A percentile compares a stretch with the other conserved stretches of the same genome.
These are phyloP conservation scores for Neonectria coccinea DNA, from an alignment of 2,329 filamentous ascomycete species.

Conservation along the genomic window DNA sequence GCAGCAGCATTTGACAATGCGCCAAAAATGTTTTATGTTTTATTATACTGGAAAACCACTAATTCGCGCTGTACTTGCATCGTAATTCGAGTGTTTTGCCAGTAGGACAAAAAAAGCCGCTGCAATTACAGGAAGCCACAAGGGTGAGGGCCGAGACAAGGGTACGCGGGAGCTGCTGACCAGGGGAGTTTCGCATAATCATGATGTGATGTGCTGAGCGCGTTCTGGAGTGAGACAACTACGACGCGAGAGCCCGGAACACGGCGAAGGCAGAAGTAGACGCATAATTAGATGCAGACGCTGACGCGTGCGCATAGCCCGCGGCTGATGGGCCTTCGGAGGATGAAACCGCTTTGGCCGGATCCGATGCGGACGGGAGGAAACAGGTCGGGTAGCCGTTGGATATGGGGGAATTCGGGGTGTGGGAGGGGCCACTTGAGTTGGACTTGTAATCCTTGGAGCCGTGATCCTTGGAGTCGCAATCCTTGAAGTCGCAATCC, in stretches of 20 bases:
- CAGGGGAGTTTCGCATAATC: conserved; percentile 8
- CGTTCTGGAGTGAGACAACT: not conserved
- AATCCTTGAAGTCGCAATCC: not conserved
- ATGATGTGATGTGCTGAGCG: not conserved
- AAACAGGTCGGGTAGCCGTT: not conserved
- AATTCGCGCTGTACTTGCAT: not conserved
- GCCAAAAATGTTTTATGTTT: conserved; percentile 7
- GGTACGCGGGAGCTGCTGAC: not conserved
- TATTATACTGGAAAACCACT: not conserved
- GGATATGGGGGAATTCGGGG: not conserved
- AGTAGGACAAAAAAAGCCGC: not conserved
- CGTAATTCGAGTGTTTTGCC: not conserved
- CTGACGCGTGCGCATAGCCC: conserved; percentile 7
- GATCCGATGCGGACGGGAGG: conserved; percentile 11
- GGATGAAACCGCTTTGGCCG: conserved; percentile 18
- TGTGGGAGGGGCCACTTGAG: not conserved
- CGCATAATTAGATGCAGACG: not conserved
- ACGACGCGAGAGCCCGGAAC: not conserved
- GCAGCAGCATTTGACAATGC: conserved; percentile 13
- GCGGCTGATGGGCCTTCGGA: conserved; percentile 6
- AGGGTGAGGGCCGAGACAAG: not conserved
- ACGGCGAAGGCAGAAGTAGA: not conserved
- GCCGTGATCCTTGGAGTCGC: not conserved
- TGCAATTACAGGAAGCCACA: not conserved
- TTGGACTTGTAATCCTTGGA: not conserved